A percentile compares a stretch with the other conserved stretches of the same genome.
Evolutionary conservation across 805 yeast species (phyloP).

Genomic region (Saccharomyces cerevisiae): DNA sequence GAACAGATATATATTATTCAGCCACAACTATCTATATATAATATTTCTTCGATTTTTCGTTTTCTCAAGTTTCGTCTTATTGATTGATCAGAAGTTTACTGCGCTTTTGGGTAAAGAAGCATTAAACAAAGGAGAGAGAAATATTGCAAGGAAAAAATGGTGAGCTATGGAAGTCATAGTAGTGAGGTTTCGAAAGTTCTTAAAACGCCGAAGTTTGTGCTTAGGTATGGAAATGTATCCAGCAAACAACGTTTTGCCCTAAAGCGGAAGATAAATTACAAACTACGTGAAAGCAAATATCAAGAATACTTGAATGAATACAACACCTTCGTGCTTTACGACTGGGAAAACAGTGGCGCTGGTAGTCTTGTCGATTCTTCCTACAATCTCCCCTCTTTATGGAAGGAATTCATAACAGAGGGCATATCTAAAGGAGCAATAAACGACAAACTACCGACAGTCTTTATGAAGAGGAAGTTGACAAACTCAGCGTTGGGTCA

Average conservation of each 20-base stretch:
- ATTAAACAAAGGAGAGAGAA: background rate
- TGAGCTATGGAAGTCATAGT: background rate
- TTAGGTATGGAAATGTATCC: background rate
- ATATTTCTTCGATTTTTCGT: background rate
- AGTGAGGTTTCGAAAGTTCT: background rate
- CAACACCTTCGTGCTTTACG: background rate
- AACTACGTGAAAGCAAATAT: background rate
- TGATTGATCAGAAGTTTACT: background rate
- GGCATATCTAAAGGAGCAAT: background rate
- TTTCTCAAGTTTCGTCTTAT: background rate
- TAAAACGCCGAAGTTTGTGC: conserved; percentile 3
- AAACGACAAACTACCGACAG: background rate
- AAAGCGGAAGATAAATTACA: background rate
- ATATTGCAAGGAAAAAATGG: background rate
- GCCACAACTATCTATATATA: no score
- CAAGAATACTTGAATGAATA: background rate
- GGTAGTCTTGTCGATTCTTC: background rate
- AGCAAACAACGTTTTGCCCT: background rate
- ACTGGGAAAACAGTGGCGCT: background rate
- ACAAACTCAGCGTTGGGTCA: background rate
- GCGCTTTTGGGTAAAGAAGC: background rate
- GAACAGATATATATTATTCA: no score
- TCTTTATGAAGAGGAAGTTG: background rate
- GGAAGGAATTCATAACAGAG: background rate
- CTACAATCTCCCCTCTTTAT: background rate